Percentiles rank a stretch among this genome's conserved stretches.
phyloP scores from a whole-genome alignment of 768 basidiomycete genomes.

The Leccinum rimulosum region DNA sequence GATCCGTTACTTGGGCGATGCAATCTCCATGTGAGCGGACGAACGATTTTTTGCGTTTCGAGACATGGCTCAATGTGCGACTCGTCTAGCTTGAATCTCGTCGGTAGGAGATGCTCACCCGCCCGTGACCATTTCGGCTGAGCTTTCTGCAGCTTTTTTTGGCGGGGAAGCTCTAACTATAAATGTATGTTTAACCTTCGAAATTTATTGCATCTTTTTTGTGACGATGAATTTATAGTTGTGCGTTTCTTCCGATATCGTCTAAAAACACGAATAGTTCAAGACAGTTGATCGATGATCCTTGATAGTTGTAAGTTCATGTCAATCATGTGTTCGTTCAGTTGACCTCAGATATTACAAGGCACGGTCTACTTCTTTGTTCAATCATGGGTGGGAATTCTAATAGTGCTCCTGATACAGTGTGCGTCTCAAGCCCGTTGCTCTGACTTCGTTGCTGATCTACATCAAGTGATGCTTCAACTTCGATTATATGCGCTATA shows the following conservation, averaged over 20 bases:
- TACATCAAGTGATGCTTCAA: slow-evolving; percentile 13
- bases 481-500: slow-evolving; percentile 14
- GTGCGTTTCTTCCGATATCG: slow-evolving; percentile 6
- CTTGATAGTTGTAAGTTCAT: slow-evolving; percentile 8
- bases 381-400: slow-evolving; percentile 3
- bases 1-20: slow-evolving; percentile 28
- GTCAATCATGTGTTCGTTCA: neutral
- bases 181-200: slow-evolving; percentile 7
- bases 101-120: slow-evolving; percentile 1
- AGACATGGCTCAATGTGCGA: neutral
- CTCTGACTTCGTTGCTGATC: neutral
- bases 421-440: neutral
- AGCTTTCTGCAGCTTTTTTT: slow-evolving; percentile 14
- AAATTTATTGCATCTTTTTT: neutral
- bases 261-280: neutral
- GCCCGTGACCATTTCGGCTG: neutral
- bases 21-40: slow-evolving; percentile 15
- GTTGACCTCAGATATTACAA: neutral
- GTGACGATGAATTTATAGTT: slow-evolving; percentile 10
- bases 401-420: slow-evolving; percentile 6
- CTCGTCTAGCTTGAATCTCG: slow-evolving; percentile 9
- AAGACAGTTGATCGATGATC: neutral
- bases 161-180: slow-evolving; percentile 1
- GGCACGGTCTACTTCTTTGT: slow-evolving; percentile 9
- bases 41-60: neutral